phyloP scores from a whole-genome alignment of 139 green algal species.

The Pycnococcus provasolii region DNA sequence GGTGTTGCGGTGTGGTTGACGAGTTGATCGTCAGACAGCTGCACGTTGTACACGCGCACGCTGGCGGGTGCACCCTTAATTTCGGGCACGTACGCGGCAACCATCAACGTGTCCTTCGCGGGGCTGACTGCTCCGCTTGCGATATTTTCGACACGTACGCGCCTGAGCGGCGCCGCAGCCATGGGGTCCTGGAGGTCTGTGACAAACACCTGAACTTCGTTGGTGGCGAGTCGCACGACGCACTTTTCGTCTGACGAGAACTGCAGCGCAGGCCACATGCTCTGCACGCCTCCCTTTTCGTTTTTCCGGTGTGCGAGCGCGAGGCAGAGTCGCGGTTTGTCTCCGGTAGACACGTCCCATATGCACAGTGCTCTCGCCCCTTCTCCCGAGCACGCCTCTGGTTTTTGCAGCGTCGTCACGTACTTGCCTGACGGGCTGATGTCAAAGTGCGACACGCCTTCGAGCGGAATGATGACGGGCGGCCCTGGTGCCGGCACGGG shows the following conservation, averaged over 20 bases:
- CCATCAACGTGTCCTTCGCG: conserved; percentile 10
- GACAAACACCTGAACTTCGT: conserved; percentile 76
- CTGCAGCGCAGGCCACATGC: conserved; percentile 54
- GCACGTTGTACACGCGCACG: conserved; percentile 47
- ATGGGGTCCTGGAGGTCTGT: conserved; percentile 35
- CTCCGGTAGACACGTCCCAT: too few relatives aligned
- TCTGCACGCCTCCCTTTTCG: too few relatives aligned
- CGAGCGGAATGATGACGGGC: too few relatives aligned
- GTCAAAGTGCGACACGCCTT: too few relatives aligned
- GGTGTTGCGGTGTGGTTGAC: background rate
- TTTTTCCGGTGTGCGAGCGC: too few relatives aligned
- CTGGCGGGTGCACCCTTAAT: conserved; percentile 47
- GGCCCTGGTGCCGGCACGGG: too few relatives aligned
- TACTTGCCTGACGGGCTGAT: too few relatives aligned
- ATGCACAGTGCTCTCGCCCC: too few relatives aligned
- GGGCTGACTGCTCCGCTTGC: conserved; percentile 2
- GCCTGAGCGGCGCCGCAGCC: conserved; percentile 21
- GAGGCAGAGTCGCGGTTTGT: too few relatives aligned
- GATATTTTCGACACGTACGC: conserved; percentile 21
- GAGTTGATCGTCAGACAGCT: background rate
- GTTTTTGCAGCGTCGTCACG: too few relatives aligned
- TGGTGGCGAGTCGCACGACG: conserved; percentile 56
- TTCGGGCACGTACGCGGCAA: conserved; percentile 17
- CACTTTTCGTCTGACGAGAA: conserved; percentile 56
- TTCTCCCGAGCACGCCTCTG: too few relatives aligned